These are phyloP conservation scores for Sphagnum magellanicum DNA, from an alignment of 228 moss, liverwort and hornwort genomes.

Conservation along the genomic window DNA sequence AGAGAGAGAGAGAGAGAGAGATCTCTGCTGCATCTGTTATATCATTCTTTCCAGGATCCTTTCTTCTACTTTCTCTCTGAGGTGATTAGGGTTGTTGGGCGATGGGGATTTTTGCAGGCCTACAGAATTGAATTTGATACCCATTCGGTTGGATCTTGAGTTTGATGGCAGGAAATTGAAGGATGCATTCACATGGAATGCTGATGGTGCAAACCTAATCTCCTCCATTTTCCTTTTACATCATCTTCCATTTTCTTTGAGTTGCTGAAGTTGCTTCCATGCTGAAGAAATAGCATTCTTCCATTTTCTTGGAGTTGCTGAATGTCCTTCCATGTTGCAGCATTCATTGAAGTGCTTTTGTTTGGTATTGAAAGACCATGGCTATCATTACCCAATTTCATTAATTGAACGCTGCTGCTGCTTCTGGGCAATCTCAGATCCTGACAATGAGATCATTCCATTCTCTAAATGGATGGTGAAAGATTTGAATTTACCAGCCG, in stretches of 20 bases:
- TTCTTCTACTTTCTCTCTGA: background rate
- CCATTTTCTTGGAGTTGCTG: background rate
- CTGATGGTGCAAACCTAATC: slow-evolving; percentile 21
- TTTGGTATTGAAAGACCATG: background rate
- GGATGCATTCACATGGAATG: slow-evolving; percentile 54
- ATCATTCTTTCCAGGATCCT: background rate
- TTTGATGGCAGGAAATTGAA: slow-evolving; percentile 43
- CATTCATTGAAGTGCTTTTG: background rate
- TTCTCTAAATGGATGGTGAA: slow-evolving; percentile 38
- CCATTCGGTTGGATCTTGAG: slow-evolving; percentile 50
- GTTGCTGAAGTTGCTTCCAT: background rate
- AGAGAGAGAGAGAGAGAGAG: no score
- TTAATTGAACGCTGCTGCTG: background rate
- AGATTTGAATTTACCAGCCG: slow-evolving; percentile 40
- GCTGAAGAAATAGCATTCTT: background rate
- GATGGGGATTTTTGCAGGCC: slow-evolving; percentile 21
- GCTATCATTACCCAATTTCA: background rate
- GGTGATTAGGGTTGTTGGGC: background rate
- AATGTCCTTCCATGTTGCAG: background rate
- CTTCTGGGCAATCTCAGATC: slow-evolving; percentile 16
- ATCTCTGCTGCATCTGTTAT: background rate
- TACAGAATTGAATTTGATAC: slow-evolving; percentile 45
- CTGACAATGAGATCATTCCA: slow-evolving; percentile 42
- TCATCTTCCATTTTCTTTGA: background rate
- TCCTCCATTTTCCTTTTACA: background rate